Evolutionary conservation across 139 green algal species (phyloP), one percentile per base, ranked within the genome.

Genomic region (Zygnema circumcarinatum): DNA sequence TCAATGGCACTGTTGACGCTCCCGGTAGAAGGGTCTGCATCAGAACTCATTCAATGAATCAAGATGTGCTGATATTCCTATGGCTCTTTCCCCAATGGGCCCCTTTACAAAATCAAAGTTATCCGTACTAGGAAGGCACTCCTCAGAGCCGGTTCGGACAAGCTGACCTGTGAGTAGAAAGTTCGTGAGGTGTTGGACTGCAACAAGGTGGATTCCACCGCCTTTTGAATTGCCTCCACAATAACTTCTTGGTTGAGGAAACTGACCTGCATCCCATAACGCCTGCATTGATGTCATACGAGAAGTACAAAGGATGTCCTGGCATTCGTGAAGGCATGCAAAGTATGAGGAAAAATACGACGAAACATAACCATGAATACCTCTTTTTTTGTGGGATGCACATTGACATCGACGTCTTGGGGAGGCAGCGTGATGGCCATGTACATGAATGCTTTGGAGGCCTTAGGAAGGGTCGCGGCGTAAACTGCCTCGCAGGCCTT

Each of bases 351-450:
- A 25, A 72, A 40, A 32, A 2, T 1, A 67, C n/a, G 2, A 80
- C 38, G 1, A n/a, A 1, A 32, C 32, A 2, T 22, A 80, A 2
- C 25, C 31, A 39, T 39, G 33, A 67, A 29, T 35, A 98, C 96
- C 85, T 99, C 95, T n/a, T 90, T 89, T 92, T 99, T 94, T 42
- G 92, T 94, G 20, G 92, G 92, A 72, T 93, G 91, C 86, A 98
- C 88, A 89, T 99, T 99, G 22, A 98, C 96, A 79, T 99, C 96
- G 36, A 99, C 96, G 74, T 98, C 92, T 32, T 85, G 72, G 0
- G 93, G 86, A 1, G 97, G 97, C 82, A 99, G 89, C 56, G 68
- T 82, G 54, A 94, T 52, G 0, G 92, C 90, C 67, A 99, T 78
- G 85, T 96, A 98, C 0, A 96, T 47, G 81, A 97, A 99, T n/a